phyloP scores from a whole-genome alignment of 148 eudicot genomes.

The Linanthus parryae region DNA sequence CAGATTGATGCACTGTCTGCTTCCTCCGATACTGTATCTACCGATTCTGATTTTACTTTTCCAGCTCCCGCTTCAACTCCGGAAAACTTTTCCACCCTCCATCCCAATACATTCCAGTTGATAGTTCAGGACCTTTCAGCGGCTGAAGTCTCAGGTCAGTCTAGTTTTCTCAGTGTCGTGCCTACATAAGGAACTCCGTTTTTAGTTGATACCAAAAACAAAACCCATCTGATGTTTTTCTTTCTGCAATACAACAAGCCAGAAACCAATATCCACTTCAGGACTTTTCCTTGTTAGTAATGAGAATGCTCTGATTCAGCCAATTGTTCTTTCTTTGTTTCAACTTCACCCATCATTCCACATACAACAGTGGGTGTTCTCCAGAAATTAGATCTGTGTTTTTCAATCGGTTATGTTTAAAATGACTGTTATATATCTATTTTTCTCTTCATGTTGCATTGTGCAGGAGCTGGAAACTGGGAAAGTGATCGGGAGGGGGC shows the following conservation, averaged over 20 bases:
- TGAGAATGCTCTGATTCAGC: slow-evolving; percentile 9
- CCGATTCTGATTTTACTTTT: slow-evolving; percentile 70
- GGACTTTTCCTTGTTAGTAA: slow-evolving; percentile 1
- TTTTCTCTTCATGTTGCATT: slow-evolving; percentile 64
- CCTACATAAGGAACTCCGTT: slow-evolving; percentile 17
- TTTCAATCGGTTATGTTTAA: slow-evolving; percentile 16
- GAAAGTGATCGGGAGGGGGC: slow-evolving; percentile 97
- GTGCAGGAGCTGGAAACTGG: slow-evolving; percentile 90
- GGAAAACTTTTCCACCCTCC: slow-evolving; percentile 43
- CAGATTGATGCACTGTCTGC: slow-evolving; percentile 48
- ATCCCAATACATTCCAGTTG: slow-evolving; percentile 60
- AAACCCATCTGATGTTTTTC: not conserved
- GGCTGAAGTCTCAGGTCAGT: slow-evolving; percentile 78
- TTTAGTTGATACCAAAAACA: not conserved
- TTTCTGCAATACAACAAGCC: not conserved
- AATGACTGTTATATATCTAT: slow-evolving; percentile 42
- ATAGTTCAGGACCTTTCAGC: slow-evolving; percentile 87
- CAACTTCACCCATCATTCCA: slow-evolving; percentile 14
- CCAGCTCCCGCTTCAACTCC: slow-evolving; percentile 68
- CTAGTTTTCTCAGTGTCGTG: slow-evolving; percentile 34
- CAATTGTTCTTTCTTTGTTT: slow-evolving; percentile 12
- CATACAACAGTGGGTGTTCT: slow-evolving; percentile 6
- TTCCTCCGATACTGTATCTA: slow-evolving; percentile 75
- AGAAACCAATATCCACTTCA: not conserved
- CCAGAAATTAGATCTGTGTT: slow-evolving; percentile 14